Evolutionary conservation across 2,329 filamentous ascomycete genomes (phyloP).

Genomic region (Botrytis paeoniae): DNA sequence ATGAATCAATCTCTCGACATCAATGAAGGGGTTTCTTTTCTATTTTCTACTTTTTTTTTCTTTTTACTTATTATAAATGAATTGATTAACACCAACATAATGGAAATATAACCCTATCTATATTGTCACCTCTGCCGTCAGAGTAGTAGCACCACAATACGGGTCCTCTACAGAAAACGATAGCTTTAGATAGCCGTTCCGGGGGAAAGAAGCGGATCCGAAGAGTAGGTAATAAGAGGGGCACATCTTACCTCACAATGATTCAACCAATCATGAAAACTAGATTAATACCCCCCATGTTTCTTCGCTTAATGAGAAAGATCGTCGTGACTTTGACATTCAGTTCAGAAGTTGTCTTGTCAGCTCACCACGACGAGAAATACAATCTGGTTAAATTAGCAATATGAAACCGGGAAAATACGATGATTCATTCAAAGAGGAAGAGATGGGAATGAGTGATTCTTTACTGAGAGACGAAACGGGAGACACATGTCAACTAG

Average conservation of each 20-base stretch:
- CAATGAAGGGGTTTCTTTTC: neutral
- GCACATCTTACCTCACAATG: neutral
- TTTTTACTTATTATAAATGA: neutral
- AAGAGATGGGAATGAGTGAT: neutral
- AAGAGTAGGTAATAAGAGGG: neutral
- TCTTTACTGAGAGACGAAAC: neutral
- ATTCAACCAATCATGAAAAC: neutral
- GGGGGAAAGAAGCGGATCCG: slow-evolving; percentile 12
- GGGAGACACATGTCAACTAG: neutral
- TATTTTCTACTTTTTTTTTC: neutral
- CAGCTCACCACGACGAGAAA: neutral
- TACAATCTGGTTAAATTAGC: neutral
- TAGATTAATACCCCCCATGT: slow-evolving; percentile 11
- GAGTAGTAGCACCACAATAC: neutral
- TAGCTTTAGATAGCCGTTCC: neutral
- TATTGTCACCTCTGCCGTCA: neutral
- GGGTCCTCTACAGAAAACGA: neutral
- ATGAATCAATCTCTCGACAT: neutral
- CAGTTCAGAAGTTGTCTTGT: neutral
- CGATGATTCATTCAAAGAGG: neutral
- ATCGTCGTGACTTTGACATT: neutral
- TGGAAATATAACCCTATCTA: neutral
- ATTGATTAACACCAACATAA: neutral
- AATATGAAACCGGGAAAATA: neutral
- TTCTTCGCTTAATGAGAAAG: slow-evolving; percentile 2